Evolutionary conservation across 2,329 filamentous ascomycete genomes (phyloP), one percentile per base, ranked within the genome.

Genomic region (Herpomyces periplanetae): DNA sequence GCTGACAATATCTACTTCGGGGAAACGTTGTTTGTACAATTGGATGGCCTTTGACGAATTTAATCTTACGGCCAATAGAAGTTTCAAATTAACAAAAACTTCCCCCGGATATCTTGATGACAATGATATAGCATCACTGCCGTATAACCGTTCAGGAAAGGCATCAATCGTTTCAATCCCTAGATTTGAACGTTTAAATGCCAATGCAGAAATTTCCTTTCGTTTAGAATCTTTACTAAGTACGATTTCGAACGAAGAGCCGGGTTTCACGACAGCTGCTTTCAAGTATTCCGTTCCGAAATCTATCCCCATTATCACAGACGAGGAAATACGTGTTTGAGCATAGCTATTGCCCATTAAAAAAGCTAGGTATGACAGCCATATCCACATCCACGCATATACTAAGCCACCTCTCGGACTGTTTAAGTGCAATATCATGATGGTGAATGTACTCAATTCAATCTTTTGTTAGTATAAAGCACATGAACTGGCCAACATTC

Each of bases 261-360:
- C 80, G 2, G 80, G 80, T 43, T 91, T 91, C 25, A 96, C 75
- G 16, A 96, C 54, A 7, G 66, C 60, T 11, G 75, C 75, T 45
- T 91, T 96, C 44, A 96, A 65, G 43, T 85, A 88, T 38, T 87
- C 69, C 22, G 80, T 88, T 28, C 80, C 80, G 21, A 96, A 49
- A 40, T 96, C 80, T 31, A 96, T 53, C 26, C 80, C 80, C 10
- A 96, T 47, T 8, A 91, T 73, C 20, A 69, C 68, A 5, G 68
- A 55, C 14, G 51, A 51, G 21, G 51, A n/a, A n/a, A n/a, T n/a
- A n/a, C n/a, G n/a, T n/a, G n/a, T n/a, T n/a, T n/a, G n/a, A n/a
- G n/a, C n/a, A n/a, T n/a, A n/a, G n/a, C n/a, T n/a, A n/a, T n/a
- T n/a, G n/a, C n/a, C n/a, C n/a, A n/a, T n/a, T n/a, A n/a, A n/a